Percentiles rank a stretch among this genome's conserved stretches.
Conservation (phyloP, 768 basidiomycete species). For the Termitomyces sp. region DNA sequence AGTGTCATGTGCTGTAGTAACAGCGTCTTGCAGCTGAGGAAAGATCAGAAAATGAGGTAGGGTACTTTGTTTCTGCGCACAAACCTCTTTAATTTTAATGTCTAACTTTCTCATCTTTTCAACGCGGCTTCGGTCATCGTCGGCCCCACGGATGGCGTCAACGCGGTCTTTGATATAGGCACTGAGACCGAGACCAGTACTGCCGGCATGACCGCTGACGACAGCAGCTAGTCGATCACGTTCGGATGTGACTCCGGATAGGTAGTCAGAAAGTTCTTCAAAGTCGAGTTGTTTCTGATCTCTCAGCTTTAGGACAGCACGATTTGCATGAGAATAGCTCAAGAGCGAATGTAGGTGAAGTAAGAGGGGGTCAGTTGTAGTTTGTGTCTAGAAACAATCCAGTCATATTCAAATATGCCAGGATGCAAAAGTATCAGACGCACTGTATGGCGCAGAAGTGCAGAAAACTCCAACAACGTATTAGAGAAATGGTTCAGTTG, state of each 20-base stretch:
- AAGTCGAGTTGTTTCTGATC: slow-evolving; percentile 99
- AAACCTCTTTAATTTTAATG: slow-evolving; percentile 90
- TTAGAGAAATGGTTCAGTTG: slow-evolving; percentile 96
- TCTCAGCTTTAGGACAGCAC: slow-evolving; percentile 89
- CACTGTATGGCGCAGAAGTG: slow-evolving; percentile 81
- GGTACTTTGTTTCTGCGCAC: slow-evolving; percentile 7
- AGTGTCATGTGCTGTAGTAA: slow-evolving; percentile 91
- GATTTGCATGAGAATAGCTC: slow-evolving; percentile 92
- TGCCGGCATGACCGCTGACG: slow-evolving; percentile 84
- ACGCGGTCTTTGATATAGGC: slow-evolving; percentile 92
- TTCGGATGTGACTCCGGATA: slow-evolving; percentile 89
- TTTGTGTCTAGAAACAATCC: slow-evolving; percentile 62
- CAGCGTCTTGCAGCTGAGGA: slow-evolving; percentile 88
- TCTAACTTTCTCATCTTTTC: slow-evolving; percentile 94
- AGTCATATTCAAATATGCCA: not conserved
- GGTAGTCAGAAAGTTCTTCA: slow-evolving; percentile 93
- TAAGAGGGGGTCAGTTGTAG: slow-evolving; percentile 89
- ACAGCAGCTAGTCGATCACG: slow-evolving; percentile 90
- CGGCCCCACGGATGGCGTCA: slow-evolving; percentile 86
- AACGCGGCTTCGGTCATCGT: slow-evolving; percentile 89
- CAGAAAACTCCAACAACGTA: slow-evolving; percentile 92
- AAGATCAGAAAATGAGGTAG: not conserved
- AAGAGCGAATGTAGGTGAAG: slow-evolving; percentile 86
- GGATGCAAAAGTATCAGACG: slow-evolving; percentile 15
- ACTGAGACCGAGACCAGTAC: slow-evolving; percentile 78